These are phyloP conservation scores for Xylaria grammica DNA, from an alignment of 495 filamentous ascomycete species.

Conservation along the genomic window DNA sequence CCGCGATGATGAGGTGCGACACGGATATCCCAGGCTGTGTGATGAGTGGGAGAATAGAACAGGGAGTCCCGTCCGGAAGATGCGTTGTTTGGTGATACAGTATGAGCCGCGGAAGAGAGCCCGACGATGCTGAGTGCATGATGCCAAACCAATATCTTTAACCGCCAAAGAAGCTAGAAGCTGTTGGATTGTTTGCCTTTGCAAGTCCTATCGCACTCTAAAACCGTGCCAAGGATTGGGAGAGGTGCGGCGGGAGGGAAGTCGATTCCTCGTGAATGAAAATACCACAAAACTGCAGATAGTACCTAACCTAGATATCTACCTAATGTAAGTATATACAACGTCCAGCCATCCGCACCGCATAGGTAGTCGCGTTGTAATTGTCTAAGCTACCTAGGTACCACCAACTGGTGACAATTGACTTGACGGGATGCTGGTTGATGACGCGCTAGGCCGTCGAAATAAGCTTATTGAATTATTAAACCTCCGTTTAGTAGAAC, in stretches of 20 bases:
- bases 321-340: too few species aligned
- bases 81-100: slow-evolving; percentile 73
- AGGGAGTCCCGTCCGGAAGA: slow-evolving; percentile 60
- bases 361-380: too few species aligned
- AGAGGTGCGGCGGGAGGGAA: neutral
- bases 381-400: too few species aligned
- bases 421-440: too few species aligned
- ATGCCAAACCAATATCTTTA: neutral
- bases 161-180: neutral
- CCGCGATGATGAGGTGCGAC: slow-evolving; percentile 79
- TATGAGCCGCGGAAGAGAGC: slow-evolving; percentile 42
- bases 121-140: slow-evolving; percentile 28
- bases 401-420: too few species aligned
- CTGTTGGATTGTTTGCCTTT: neutral
- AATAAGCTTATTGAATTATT: slow-evolving; percentile 18
- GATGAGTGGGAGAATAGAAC: slow-evolving; percentile 74
- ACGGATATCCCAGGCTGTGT: slow-evolving; percentile 56
- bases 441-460: slow-evolving; percentile 14
- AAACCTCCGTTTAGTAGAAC: neutral
- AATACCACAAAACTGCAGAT: too few species aligned
- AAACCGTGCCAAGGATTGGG: too few species aligned
- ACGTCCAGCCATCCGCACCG: too few species aligned
- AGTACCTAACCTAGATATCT: neutral
- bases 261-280: neutral
- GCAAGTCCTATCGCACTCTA: neutral